These are phyloP conservation scores for Populus tremula DNA, from an alignment of 345 rosid genomes.

Conservation along the genomic window DNA sequence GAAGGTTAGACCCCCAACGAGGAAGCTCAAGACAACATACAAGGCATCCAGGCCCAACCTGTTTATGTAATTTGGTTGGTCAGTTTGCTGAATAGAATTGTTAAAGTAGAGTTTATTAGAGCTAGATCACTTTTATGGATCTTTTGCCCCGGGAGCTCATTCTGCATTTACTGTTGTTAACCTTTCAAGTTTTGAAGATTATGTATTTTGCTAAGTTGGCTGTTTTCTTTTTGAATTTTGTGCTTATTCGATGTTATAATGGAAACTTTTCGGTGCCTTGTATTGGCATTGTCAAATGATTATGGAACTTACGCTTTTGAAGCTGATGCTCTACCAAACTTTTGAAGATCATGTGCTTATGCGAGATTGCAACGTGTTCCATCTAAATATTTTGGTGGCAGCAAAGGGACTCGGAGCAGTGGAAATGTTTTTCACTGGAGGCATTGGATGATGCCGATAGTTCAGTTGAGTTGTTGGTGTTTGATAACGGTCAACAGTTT, in stretches of 20 bases:
- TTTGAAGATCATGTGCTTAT: not conserved
- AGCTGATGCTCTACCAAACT: not conserved
- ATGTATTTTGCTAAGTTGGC: not conserved
- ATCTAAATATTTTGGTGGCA: too few relatives aligned
- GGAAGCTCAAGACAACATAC: slow-evolving; percentile 63
- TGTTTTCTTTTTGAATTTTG: not conserved
- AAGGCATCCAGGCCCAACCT: slow-evolving; percentile 70
- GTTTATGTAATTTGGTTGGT: slow-evolving; percentile 38
- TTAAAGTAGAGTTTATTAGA: not conserved
- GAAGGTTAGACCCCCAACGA: slow-evolving; percentile 57
- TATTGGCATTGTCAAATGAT: not conserved
- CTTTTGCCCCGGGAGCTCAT: not conserved
- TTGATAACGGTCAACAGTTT: not conserved
- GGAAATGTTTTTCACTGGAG: too few relatives aligned
- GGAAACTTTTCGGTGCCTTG: not conserved
- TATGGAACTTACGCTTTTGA: not conserved
- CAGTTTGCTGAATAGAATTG: not conserved
- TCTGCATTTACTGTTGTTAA: not conserved
- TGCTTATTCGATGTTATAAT: not conserved
- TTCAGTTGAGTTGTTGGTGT: too few relatives aligned
- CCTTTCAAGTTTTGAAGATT: not conserved
- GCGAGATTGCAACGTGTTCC: not conserved
- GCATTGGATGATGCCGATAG: too few relatives aligned
- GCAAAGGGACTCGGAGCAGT: not conserved
- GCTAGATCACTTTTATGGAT: not conserved